Conservation (phyloP, 306 rosid genomes). For the Sicyos edulis region DNA sequence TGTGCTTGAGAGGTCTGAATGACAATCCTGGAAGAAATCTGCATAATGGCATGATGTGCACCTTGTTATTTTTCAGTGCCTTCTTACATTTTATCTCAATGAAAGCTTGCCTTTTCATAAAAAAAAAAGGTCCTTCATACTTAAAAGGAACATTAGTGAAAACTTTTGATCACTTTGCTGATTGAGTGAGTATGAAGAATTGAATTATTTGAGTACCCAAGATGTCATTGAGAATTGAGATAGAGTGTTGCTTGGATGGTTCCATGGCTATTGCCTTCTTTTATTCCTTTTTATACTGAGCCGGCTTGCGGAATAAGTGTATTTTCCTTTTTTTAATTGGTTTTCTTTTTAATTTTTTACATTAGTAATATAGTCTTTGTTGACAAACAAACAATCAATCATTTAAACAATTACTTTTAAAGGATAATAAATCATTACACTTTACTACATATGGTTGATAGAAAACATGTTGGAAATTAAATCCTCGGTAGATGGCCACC, state of each 20-base stretch:
- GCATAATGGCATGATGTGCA: slow-evolving; percentile 5
- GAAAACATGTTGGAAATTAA: no score
- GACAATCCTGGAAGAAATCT: background rate
- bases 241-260: background rate
- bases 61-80: background rate
- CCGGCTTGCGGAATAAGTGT: no score
- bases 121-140: background rate
- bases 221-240: background rate
- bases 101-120: background rate
- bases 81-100: background rate
- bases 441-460: no score
- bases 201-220: slow-evolving; percentile 2
- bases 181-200: background rate
- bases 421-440: no score
- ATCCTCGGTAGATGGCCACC: no score
- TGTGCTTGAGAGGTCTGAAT: background rate
- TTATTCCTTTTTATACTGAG: no score
- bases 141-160: background rate
- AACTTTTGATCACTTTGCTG: background rate
- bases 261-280: background rate
- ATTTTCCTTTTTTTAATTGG: no score
- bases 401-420: no score
- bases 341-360: no score
- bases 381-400: no score
- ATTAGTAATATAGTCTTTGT: no score